phyloP scores from a whole-genome alignment of 169 alveolate genomes.

The Babesia caballi region DNA sequence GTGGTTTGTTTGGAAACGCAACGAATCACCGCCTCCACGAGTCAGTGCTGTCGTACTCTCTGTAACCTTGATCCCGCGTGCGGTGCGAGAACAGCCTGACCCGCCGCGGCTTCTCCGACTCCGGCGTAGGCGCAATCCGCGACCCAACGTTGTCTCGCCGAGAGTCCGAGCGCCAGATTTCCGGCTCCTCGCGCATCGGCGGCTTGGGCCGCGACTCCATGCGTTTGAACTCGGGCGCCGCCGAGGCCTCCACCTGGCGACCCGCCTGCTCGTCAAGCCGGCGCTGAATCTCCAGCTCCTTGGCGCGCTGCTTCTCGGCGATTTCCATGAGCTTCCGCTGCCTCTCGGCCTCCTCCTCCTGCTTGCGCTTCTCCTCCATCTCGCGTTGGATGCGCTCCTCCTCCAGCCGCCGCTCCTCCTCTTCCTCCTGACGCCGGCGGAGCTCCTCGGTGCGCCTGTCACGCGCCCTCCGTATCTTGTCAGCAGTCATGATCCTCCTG shows the following conservation, averaged over 20 bases:
- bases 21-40: constrained; percentile 30
- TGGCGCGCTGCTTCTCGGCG: constrained; percentile 63
- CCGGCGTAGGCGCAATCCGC: neutral
- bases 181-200: neutral
- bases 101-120: constrained; percentile 8
- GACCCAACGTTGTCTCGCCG: neutral
- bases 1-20: neutral
- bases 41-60: neutral
- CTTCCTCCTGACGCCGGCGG: constrained; percentile 67
- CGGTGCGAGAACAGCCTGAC: constrained; percentile 13
- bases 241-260: constrained; percentile 2
- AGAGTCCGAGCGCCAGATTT: constrained; percentile 4
- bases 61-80: neutral
- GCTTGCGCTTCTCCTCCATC: constrained; percentile 63
- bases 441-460: constrained; percentile 72
- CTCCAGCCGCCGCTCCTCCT: constrained; percentile 76
- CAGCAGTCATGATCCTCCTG: constrained; percentile 15
- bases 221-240: constrained; percentile 1
- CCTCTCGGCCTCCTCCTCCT: constrained; percentile 66
- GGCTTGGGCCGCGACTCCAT: constrained; percentile 3
- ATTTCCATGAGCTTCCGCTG: constrained; percentile 46
- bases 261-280: constrained; percentile 34
- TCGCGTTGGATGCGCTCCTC: constrained; percentile 73
- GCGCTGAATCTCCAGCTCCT: constrained; percentile 52
- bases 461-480: constrained; percentile 78